phyloP scores from a whole-genome alignment of 345 rosid species.

The Brassica incana region DNA sequence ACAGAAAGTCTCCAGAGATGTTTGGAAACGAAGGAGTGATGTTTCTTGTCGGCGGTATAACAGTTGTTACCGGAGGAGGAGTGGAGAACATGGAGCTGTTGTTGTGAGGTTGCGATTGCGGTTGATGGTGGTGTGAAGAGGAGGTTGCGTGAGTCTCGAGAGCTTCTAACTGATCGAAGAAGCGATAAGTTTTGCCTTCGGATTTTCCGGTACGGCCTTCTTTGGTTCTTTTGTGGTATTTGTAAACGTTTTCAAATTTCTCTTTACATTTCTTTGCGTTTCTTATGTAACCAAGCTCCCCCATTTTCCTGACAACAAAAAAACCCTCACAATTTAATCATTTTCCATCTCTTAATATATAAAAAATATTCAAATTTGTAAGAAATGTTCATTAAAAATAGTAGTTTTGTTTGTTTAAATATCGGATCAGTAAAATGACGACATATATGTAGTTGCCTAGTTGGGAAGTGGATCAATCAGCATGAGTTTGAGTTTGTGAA shows the following conservation, averaged over 20 bases:
- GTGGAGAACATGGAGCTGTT: conserved; percentile 22
- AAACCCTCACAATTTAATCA: background rate
- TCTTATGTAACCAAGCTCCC: conserved; percentile 71
- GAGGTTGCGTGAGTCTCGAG: conserved; percentile 44
- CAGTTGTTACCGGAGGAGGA: conserved; percentile 42
- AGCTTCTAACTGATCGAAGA: conserved; percentile 82
- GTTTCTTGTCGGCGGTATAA: conserved; percentile 41
- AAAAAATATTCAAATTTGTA: background rate
- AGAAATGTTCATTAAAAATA: background rate
- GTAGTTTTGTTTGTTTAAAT: background rate
- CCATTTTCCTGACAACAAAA: conserved; percentile 59
- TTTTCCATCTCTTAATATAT: background rate
- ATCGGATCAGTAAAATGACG: background rate
- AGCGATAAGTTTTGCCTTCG: conserved; percentile 71
- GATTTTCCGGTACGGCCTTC: conserved; percentile 71
- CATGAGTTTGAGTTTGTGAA: conserved; percentile 29
- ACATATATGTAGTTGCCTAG: background rate
- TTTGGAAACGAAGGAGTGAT: conserved; percentile 40
- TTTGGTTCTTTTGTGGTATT: conserved; percentile 90
- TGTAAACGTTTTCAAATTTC: conserved; percentile 91
- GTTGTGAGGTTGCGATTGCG: conserved; percentile 29
- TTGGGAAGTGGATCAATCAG: conserved; percentile 30
- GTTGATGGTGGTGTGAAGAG: conserved; percentile 15
- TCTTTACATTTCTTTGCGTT: conserved; percentile 89
- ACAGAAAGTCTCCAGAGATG: conserved; percentile 45